These are phyloP conservation scores for Striga hermonthica DNA, from an alignment of 305 asterid species.

Conservation along the genomic window DNA sequence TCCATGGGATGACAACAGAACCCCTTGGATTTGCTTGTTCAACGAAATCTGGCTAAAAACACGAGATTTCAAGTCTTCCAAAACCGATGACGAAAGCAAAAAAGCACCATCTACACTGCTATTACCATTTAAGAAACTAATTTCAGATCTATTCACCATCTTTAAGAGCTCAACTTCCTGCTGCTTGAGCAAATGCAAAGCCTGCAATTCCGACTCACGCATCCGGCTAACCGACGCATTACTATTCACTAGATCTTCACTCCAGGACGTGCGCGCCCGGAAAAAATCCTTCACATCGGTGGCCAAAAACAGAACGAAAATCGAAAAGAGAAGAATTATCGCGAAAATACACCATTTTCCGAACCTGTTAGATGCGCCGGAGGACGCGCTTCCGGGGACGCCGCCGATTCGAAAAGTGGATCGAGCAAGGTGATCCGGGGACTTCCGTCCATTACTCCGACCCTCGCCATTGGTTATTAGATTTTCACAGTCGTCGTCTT, in stretches of 20 bases:
- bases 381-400: slow-evolving; percentile 36
- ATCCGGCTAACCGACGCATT: slow-evolving; percentile 46
- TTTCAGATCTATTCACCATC: slow-evolving; percentile 32
- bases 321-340: slow-evolving; percentile 52
- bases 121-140: slow-evolving; percentile 23
- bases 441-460: slow-evolving; percentile 38
- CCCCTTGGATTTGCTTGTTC: slow-evolving; percentile 71
- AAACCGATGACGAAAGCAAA: slow-evolving; percentile 5
- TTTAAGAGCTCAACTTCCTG: slow-evolving; percentile 74
- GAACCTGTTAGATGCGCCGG: slow-evolving; percentile 35
- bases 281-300: slow-evolving; percentile 61
- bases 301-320: slow-evolving; percentile 55
- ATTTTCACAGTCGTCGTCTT: slow-evolving; percentile 74
- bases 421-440: slow-evolving; percentile 40
- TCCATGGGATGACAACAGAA: slow-evolving; percentile 63
- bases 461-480: slow-evolving; percentile 58
- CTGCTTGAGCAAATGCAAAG: slow-evolving; percentile 66
- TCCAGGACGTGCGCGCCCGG: slow-evolving; percentile 42
- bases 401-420: slow-evolving; percentile 56
- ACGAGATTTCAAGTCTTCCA: slow-evolving; percentile 49
- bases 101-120: slow-evolving; percentile 12
- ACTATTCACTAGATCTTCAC: slow-evolving; percentile 31
- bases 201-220: slow-evolving; percentile 81
- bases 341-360: slow-evolving; percentile 67
- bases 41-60: slow-evolving; percentile 62